Conservation (phyloP, 192 early-diverging fungal genomes). For the Radiomyces spectabilis region DNA sequence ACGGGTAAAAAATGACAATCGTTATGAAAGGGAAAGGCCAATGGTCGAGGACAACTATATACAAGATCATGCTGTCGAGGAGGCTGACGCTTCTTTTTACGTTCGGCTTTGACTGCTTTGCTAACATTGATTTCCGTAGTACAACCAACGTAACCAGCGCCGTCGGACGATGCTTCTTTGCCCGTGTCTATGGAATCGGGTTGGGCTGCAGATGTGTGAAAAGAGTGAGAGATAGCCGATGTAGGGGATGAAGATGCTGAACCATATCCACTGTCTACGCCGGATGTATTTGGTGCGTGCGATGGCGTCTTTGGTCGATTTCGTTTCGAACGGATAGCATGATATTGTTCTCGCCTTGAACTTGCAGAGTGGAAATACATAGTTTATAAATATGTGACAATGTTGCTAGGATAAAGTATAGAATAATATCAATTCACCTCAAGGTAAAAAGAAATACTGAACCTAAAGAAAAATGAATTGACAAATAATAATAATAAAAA, state of each 20-base stretch:
- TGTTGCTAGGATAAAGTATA: neutral
- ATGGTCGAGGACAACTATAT: conserved; percentile 22
- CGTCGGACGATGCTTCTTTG: too few relatives aligned
- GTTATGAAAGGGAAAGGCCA: conserved; percentile 34
- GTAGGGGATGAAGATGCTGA: conserved; percentile 10
- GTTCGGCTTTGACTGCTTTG: neutral
- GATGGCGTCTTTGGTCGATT: neutral
- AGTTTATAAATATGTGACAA: neutral
- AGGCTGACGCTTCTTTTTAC: conserved; percentile 7
- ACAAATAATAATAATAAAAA: neutral
- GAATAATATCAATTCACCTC: neutral
- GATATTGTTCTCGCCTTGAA: conserved; percentile 20
- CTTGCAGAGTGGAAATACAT: conserved; percentile 16
- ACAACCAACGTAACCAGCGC: too few relatives aligned
- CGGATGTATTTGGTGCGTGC: conserved; percentile 9
- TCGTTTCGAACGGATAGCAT: neutral
- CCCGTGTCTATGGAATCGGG: too few relatives aligned
- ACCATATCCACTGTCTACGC: conserved; percentile 23
- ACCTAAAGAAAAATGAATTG: neutral
- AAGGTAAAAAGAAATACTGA: neutral
- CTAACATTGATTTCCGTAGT: neutral
- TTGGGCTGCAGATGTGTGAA: neutral
- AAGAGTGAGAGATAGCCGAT: neutral
- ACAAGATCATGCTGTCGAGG: conserved; percentile 21
- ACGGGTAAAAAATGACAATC: conserved; percentile 29